Base-by-base conservation (phyloP, 768 basidiomycete species). In the Pleurotus djamor region DNA sequence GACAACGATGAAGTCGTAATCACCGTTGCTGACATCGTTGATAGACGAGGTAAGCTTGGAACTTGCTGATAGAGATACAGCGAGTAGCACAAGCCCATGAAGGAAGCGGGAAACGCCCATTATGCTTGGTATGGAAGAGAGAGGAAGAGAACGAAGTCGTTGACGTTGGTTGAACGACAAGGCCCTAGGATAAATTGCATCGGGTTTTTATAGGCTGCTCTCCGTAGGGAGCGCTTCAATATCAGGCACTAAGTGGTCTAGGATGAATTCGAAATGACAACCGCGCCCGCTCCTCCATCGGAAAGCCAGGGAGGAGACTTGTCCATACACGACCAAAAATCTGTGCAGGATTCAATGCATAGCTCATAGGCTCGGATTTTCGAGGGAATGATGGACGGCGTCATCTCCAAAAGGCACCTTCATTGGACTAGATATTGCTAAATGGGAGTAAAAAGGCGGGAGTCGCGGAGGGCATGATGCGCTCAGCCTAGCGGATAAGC, bases 1-100 rank as follows among this genome's bases (percentile, higher is more conserved):
- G 21, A 55, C 17, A 9, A 55, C 37, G 34, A 55, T 55, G 52
- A 55, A 55, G 35, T 55, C 52, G 37, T 55, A 55, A 37, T 50
- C 34, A 7, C 49, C 49, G 5, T 35, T 50, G 17, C 21, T 9
- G 9, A 50, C 49, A 17, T 50, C 49, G 17, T 12, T 33, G 9
- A 35, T 32, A 7, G 49, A 28, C 34, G 28, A 13, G 17, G 49
- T 50, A 33, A 50, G 49, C 49, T 17, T 50, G 12, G 49, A 17
- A 17, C 49, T 35, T n/a, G 38, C 38, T 9, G 38, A 9, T 10
- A 50, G 10, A 12, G 34, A 50, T 6, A 33, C 32, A 35, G 9
- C 34, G 34, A 50, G 49, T 10, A 50, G 49, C 49, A 50, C 49
- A 17, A 50, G 49, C 9, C 28, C 16, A 33, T 50, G 17, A 12